Evolutionary conservation across 2,329 filamentous ascomycete species (phyloP).

Genomic region (Calonectria fujianensis): DNA sequence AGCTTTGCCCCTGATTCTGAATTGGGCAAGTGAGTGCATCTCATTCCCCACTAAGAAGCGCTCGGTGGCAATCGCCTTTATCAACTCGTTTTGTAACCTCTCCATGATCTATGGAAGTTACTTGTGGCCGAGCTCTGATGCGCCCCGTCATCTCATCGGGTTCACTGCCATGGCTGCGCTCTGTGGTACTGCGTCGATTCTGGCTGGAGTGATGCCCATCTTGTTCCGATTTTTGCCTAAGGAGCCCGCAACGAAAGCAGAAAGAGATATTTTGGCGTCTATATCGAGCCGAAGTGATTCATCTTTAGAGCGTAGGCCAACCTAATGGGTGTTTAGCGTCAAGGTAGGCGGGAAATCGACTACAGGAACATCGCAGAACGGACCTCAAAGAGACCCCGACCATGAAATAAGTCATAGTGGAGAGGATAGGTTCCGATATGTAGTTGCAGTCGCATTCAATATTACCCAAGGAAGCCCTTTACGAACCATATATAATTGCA

Average conservation of each 20-base stretch:
- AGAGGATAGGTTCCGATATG: no score
- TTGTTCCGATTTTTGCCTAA: conserved; percentile 25
- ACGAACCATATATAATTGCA: no score
- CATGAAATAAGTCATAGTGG: background rate
- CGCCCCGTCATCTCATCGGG: conserved; percentile 40
- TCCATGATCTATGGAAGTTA: conserved; percentile 45
- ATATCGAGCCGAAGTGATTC: conserved; percentile 20
- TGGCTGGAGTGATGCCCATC: conserved; percentile 20
- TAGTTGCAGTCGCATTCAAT: no score
- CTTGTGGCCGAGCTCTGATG: conserved; percentile 41
- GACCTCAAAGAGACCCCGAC: no score
- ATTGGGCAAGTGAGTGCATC: conserved; percentile 41
- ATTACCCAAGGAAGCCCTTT: no score
- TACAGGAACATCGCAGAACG: no score
- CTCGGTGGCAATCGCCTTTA: conserved; percentile 43
- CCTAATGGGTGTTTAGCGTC: background rate
- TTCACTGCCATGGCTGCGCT: conserved; percentile 34
- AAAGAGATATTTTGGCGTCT: conserved; percentile 22
- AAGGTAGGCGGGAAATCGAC: no score
- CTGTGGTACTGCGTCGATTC: background rate
- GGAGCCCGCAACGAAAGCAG: conserved; percentile 22
- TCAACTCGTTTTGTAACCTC: conserved; percentile 44
- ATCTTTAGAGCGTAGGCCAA: background rate
- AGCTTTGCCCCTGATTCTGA: conserved; percentile 40
- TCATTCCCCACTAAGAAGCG: conserved; percentile 41